Evolutionary conservation across 1,139 yeast species (phyloP), one percentile per base, ranked within the genome.

Genomic region (Candida neerlandica): DNA sequence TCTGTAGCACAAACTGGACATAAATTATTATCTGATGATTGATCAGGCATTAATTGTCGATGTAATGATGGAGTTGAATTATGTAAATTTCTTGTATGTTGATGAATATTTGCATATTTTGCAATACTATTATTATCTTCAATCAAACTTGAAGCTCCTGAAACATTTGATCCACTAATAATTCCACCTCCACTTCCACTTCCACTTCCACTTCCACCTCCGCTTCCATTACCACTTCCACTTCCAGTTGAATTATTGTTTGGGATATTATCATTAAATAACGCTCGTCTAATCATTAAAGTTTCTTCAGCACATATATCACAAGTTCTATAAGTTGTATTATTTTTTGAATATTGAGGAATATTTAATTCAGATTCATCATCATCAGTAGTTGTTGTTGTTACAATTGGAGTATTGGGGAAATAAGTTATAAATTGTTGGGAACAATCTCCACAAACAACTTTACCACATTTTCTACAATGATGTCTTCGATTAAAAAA

Each of bases 401-500:
- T n/a, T n/a, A n/a, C n/a, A 3, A 78, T 66, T 34, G 63, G 58
- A 0, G 81, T 70, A 48, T 69, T 67, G 34, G 77, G 69, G 52
- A 76, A 71, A 60, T 77, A 79, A 35, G 61, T 66, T 12, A 78
- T 72, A 34, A 66, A 63, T 23, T 78, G 75, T 12, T 71, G 63
- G 21, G 96, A 82, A 64, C 96, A 85, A 49, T 70, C 58, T 41
- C 83, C 84, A 69, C 97, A 87, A 26, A 85, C 87, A 4, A 89
- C 85, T 48, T 82, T 67, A 38, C 97, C 94, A 74, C 97, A 88
- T 64, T 85, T 81, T 62, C 96, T 75, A 65, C 99, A 94, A 67
- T 94, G 99, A 67, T 95, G 99, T 54, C 95, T 80, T 51, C 99
- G 78, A 62, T 77, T 81, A 4, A 42, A 42, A 63, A 89, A 81